These are phyloP conservation scores for Pichia sp. DNA, from an alignment of 1,139 yeast species.

Conservation along the genomic window DNA sequence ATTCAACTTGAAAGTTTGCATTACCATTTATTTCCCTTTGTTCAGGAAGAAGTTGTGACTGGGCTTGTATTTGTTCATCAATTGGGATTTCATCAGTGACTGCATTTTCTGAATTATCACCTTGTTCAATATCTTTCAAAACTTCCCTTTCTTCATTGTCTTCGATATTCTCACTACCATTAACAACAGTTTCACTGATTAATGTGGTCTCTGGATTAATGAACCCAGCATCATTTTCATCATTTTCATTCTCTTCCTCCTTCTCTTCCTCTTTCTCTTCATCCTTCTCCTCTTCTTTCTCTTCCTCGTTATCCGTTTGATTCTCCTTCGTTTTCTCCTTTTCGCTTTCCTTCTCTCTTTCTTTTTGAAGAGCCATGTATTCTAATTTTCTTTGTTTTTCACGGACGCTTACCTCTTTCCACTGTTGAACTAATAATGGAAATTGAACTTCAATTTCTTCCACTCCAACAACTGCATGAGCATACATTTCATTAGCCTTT, in stretches of 20 bases:
- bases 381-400: slow-evolving; percentile 53
- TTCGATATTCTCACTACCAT: background rate
- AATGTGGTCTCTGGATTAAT: background rate
- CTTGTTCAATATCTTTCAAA: background rate
- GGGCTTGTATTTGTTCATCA: slow-evolving; percentile 17
- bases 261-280: background rate
- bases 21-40: slow-evolving; percentile 9
- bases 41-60: slow-evolving; percentile 13
- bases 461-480: slow-evolving; percentile 91
- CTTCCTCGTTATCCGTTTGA: slow-evolving; percentile 1
- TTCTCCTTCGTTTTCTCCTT: slow-evolving; percentile 1
- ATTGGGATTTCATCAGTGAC: background rate
- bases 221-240: no score
- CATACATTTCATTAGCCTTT: slow-evolving; percentile 92
- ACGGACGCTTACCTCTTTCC: slow-evolving; percentile 66
- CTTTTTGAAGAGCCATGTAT: slow-evolving; percentile 27
- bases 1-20: slow-evolving; percentile 14
- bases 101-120: background rate
- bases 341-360: slow-evolving; percentile 4
- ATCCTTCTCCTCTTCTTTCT: background rate
- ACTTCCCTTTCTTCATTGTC: slow-evolving; percentile 4
- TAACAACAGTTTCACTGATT: background rate
- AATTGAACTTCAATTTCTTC: slow-evolving; percentile 70
- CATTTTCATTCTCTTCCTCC: no score
- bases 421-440: slow-evolving; percentile 67